Conservation (phyloP, 2,329 filamentous ascomycete genomes). For the Scedosporium dehoogii region DNA sequence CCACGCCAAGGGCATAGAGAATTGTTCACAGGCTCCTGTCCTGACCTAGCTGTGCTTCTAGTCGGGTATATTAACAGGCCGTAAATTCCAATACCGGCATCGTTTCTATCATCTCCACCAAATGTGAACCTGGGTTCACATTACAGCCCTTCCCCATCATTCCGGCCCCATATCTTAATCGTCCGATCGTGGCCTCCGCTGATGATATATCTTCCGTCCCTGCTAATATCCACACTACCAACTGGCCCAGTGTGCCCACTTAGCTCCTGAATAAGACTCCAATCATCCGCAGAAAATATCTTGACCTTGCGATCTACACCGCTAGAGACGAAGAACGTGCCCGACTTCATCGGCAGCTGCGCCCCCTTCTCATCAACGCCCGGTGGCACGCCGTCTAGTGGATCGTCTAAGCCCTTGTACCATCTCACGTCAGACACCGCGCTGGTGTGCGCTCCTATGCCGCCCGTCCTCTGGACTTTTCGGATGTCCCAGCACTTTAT, state of each 20-base stretch:
- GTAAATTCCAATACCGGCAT: too few relatives aligned
- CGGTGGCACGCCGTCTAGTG: conserved; percentile 50
- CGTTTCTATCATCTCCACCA: too few relatives aligned
- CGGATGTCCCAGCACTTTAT: conserved; percentile 97
- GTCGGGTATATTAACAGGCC: too few relatives aligned
- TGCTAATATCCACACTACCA: conserved; percentile 78
- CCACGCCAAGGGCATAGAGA: too few relatives aligned
- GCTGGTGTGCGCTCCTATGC: conserved; percentile 82
- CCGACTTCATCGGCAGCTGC: conserved; percentile 67
- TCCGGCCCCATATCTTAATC: conserved; percentile 90
- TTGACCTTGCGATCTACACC: conserved; percentile 96
- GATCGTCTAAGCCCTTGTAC: conserved; percentile 81
- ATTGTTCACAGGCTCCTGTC: too few relatives aligned
- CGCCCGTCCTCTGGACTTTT: conserved; percentile 73
- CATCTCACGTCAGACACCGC: conserved; percentile 88
- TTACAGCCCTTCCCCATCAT: conserved; percentile 53
- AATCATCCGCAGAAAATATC: conserved; percentile 93
- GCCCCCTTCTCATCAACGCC: conserved; percentile 56
- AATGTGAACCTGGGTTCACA: not conserved
- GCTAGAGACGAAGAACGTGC: conserved; percentile 82
- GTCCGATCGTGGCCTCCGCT: conserved; percentile 91
- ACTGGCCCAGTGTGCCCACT: conserved; percentile 90
- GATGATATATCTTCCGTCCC: conserved; percentile 83
- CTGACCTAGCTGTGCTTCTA: too few relatives aligned
- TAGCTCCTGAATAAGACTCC: conserved; percentile 78